These are phyloP conservation scores for Jamesozyma hellenica DNA, from an alignment of 805 yeast genomes.

Conservation along the genomic window DNA sequence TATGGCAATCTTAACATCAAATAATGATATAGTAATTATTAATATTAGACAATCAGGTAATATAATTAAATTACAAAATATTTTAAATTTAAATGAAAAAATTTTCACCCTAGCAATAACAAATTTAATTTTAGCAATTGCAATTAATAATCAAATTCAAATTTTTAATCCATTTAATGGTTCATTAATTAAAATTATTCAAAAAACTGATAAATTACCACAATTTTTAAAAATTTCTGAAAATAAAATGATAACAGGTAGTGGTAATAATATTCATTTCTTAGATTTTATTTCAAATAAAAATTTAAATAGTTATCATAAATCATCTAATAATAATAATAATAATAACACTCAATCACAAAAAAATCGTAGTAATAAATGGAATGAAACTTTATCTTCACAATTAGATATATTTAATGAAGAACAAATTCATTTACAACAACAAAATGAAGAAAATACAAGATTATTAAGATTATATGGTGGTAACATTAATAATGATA, in stretches of 20 bases:
- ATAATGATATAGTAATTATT: slow-evolving; percentile 16
- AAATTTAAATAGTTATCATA: background rate
- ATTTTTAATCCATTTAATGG: slow-evolving; percentile 26
- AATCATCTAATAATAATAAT: background rate
- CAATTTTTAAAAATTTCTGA: slow-evolving; percentile 25
- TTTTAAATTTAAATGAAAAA: slow-evolving; percentile 17
- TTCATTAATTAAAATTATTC: slow-evolving; percentile 22
- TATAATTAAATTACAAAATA: slow-evolving; percentile 12
- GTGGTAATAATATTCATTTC: slow-evolving; percentile 24
- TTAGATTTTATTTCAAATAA: slow-evolving; percentile 17
- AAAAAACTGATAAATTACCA: slow-evolving; percentile 25
- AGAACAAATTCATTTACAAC: slow-evolving; percentile 13
- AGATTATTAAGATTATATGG: slow-evolving; percentile 19
- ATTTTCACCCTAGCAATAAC: slow-evolving; percentile 23
- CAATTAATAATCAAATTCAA: slow-evolving; percentile 21
- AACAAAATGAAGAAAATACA: slow-evolving; percentile 12
- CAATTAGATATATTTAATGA: slow-evolving; percentile 24
- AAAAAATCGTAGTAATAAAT: slow-evolving; percentile 17
- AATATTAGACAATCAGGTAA: slow-evolving; percentile 20
- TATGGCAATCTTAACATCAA: slow-evolving; percentile 18
- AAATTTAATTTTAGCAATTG: slow-evolving; percentile 24
- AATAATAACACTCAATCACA: background rate
- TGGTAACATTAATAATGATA: slow-evolving; percentile 22
- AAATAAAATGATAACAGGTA: slow-evolving; percentile 24
- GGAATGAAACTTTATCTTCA: slow-evolving; percentile 22